phyloP scores from a whole-genome alignment of 768 basidiomycete species.

The Boletus rubroflammeus region DNA sequence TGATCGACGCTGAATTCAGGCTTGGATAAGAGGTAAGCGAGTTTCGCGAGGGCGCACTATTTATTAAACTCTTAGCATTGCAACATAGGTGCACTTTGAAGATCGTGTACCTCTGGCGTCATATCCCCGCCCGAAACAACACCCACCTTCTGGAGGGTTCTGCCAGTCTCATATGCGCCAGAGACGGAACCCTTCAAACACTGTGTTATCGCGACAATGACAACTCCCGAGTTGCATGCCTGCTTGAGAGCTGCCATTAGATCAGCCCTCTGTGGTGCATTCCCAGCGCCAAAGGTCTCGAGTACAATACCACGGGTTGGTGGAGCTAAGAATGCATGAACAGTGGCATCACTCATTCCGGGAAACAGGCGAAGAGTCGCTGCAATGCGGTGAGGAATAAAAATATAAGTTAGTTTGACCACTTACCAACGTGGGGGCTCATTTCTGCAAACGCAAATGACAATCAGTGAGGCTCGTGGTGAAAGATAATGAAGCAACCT shows the following conservation, averaged over 20 bases:
- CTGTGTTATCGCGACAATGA: conserved; percentile 90
- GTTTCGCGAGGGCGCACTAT: conserved; percentile 86
- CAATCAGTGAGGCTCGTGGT: conserved; percentile 9
- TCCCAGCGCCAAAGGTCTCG: conserved; percentile 91
- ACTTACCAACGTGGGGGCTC: conserved; percentile 76
- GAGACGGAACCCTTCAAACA: conserved; percentile 85
- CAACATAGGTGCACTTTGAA: not conserved
- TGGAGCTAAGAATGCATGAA: conserved; percentile 71
- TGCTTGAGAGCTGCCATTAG: conserved; percentile 72
- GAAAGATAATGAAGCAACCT: conserved; percentile 34
- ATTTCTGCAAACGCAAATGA: conserved; percentile 47
- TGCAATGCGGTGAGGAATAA: conserved; percentile 30
- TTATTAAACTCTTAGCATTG: not conserved
- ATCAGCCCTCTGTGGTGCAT: conserved; percentile 81
- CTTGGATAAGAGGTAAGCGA: conserved; percentile 88
- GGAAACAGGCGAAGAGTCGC: conserved; percentile 84
- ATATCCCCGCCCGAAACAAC: conserved; percentile 87
- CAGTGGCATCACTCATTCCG: conserved; percentile 72
- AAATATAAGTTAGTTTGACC: not conserved
- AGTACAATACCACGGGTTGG: conserved; percentile 80
- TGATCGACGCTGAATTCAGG: conserved; percentile 63
- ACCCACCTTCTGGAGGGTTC: conserved; percentile 64
- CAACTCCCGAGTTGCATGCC: conserved; percentile 77
- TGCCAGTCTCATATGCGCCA: conserved; percentile 77
- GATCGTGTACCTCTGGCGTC: conserved; percentile 80